Base-by-base conservation (phyloP, 352 stramenopile species). In the Pythium graminicola region DNA sequence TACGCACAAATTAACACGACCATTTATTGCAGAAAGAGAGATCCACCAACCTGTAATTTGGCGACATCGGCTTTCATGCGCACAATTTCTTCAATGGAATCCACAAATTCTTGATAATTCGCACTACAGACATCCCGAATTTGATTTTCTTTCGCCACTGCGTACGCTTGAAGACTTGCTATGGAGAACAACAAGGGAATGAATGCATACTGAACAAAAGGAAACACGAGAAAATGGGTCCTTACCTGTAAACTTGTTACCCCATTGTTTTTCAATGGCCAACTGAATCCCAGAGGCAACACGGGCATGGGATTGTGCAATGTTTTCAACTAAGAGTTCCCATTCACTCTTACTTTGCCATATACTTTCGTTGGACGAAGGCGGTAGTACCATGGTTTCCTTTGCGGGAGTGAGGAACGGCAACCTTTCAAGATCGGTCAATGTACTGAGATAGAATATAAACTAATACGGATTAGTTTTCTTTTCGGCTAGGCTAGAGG, bases 41-140 rank as follows among this genome's bases (percentile, higher is more conserved):
- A 39, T 8, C 6, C 26, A 14, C 20, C 13, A 43, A 85, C 77
- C 73, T 88, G 74, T 2, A 90, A 54, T 47, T 77, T 81, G 14
- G 66, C 69, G 46, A 88, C 73, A 42, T 89, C 80, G 20, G 63
- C 62, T 57, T 91, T 91, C 73, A 91, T 87, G 54, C 72, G 72
- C 32, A 89, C 76, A 58, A 89, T 84, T 48, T 91, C 80, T 49
- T 91, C 80, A 56, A 91, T 88, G 22, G 80, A 88, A 36, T 87
- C 71, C 29, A 88, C 77, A 43, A 89, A 87, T 42, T 91, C 77
- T 49, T 83, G 73, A 57, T 89, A 83, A 45, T 91, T 86, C 22
- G 78, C 67, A 52, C 72, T 82, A 63, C 80, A 91, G 17, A 89
- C 80, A n/a, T 68, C 60, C 23, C 80, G 77, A 43, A 91, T 88